These are phyloP conservation scores for Trichophyton simii DNA, from an alignment of 2,329 filamentous ascomycete genomes.

Conservation along the genomic window DNA sequence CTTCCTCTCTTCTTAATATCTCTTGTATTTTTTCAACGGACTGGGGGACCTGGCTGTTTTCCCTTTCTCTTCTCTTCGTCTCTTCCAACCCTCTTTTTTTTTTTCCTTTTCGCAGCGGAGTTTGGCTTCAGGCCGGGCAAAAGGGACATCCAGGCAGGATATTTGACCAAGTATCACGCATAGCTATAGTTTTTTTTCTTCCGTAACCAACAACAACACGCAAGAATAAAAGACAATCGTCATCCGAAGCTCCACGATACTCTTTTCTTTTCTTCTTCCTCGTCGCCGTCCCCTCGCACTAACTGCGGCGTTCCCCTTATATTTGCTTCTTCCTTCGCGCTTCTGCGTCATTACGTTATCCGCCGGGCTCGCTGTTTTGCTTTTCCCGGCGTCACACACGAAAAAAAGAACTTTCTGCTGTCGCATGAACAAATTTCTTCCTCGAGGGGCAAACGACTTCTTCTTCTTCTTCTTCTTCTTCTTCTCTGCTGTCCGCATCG, in stretches of 20 bases:
- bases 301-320: not conserved
- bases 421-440: slow-evolving; percentile 1
- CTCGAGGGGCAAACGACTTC: not conserved
- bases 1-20: too few species aligned
- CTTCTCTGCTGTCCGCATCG: not conserved
- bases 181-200: too few species aligned
- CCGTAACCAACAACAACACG: not conserved
- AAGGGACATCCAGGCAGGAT: not conserved
- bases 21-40: not conserved
- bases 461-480: not conserved
- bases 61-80: not conserved
- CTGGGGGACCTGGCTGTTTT: not conserved
- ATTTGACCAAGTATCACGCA: not conserved
- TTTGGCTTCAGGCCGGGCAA: not conserved
- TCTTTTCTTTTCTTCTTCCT: too few species aligned
- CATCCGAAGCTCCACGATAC: not conserved
- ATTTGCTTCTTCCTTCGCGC: not conserved
- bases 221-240: not conserved
- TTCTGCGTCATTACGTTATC: slow-evolving; percentile 1
- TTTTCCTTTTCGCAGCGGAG: not conserved
- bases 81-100: not conserved
- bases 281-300: too few species aligned
- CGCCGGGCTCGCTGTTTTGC: not conserved
- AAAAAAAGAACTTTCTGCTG: not conserved
- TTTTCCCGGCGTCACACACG: not conserved